A percentile compares a stretch with the other conserved stretches of the same genome.
Evolutionary conservation across 1,284 basidiomycete genomes (phyloP).

Genomic region (Fistulinella cinereoalba): DNA sequence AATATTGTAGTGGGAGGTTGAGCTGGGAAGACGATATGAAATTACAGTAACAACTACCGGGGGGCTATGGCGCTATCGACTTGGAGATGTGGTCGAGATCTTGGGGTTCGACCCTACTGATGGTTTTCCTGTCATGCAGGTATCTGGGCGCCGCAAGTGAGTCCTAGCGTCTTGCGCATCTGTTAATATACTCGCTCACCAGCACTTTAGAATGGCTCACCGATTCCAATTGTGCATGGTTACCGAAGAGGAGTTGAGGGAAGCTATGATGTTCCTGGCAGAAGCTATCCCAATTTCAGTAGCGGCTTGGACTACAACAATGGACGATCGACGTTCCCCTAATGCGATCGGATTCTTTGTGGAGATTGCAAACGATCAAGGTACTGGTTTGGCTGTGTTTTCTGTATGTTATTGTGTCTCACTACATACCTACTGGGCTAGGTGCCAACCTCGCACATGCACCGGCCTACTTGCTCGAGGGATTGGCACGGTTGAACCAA

Average conservation of each 20-base stretch:
- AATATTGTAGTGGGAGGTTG: conserved; percentile 21
- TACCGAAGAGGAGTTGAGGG: conserved; percentile 3
- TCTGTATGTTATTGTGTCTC: too few relatives aligned
- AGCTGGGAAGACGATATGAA: conserved; percentile 19
- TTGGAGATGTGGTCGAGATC: conserved; percentile 24
- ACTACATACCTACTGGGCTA: too few relatives aligned
- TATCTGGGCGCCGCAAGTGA: conserved; percentile 15
- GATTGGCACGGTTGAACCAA: too few relatives aligned
- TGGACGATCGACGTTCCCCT: too few relatives aligned
- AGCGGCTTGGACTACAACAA: too few relatives aligned
- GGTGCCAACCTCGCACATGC: too few relatives aligned
- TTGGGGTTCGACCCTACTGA: conserved; percentile 18
- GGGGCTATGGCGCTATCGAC: conserved; percentile 27
- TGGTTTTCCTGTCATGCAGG: conserved; percentile 20
- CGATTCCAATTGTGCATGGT: conserved; percentile 14
- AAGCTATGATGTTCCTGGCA: background rate
- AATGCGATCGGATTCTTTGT: too few relatives aligned
- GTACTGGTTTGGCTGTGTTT: too few relatives aligned
- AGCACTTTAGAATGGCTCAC: conserved; percentile 1
- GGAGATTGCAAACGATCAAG: too few relatives aligned
- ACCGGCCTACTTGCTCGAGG: too few relatives aligned
- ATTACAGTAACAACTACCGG: conserved; percentile 18
- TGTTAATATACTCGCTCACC: background rate
- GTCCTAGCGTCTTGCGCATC: background rate
- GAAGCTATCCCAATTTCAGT: too few relatives aligned